Conservation (phyloP, 768 basidiomycete genomes). For the Paxillus involutus region DNA sequence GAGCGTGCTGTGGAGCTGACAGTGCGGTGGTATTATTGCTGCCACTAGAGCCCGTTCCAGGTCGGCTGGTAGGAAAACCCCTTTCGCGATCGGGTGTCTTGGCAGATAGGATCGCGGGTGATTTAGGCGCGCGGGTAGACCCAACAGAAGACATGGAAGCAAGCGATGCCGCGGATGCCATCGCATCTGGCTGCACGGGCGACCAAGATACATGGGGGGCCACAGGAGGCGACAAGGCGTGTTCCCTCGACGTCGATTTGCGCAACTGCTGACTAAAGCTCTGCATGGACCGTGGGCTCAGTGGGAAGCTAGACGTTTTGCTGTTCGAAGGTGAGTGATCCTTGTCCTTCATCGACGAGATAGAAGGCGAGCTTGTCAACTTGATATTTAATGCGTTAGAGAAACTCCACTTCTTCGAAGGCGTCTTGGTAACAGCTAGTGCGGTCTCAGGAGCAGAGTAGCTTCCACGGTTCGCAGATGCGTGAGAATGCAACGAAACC, state of each 20-base stretch:
- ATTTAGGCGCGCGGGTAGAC: conserved; percentile 54
- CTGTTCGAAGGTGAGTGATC: conserved; percentile 32
- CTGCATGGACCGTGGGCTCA: conserved; percentile 67
- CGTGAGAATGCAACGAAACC: conserved; percentile 29
- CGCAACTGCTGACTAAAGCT: conserved; percentile 63
- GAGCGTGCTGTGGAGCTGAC: conserved; percentile 53
- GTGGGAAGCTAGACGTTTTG: conserved; percentile 55
- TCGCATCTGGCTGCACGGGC: conserved; percentile 69
- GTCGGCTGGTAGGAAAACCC: conserved; percentile 52
- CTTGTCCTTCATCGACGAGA: conserved; percentile 50
- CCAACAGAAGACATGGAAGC: conserved; percentile 73
- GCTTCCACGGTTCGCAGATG: conserved; percentile 37
- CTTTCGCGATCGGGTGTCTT: conserved; percentile 65
- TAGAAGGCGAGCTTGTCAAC: conserved; percentile 64
- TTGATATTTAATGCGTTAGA: conserved; percentile 82
- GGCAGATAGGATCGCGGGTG: conserved; percentile 39
- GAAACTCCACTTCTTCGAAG: conserved; percentile 97
- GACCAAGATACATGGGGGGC: conserved; percentile 58
- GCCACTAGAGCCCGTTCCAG: conserved; percentile 75
- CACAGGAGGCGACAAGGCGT: conserved; percentile 44
- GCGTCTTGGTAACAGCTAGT: conserved; percentile 63
- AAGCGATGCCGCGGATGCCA: conserved; percentile 76
- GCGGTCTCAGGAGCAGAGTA: conserved; percentile 41
- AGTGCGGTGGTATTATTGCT: conserved; percentile 65
- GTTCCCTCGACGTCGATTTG: conserved; percentile 70